These are phyloP conservation scores for Microdochium paspali DNA, from an alignment of 2,329 filamentous ascomycete genomes.

Conservation along the genomic window DNA sequence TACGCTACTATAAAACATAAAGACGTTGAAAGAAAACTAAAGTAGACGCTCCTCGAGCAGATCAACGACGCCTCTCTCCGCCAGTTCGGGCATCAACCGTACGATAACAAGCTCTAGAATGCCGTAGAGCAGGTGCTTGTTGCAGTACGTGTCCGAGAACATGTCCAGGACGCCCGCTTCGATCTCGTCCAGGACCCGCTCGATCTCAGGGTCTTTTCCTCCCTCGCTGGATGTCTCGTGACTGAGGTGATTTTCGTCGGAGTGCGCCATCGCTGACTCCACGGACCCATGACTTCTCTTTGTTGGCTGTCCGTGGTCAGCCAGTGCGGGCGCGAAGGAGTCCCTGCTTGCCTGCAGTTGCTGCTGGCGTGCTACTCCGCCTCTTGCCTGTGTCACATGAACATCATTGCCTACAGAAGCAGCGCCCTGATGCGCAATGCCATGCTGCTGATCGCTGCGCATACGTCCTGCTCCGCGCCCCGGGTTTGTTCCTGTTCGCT, in stretches of 20 bases:
- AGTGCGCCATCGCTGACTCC: neutral
- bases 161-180: conserved; percentile 59
- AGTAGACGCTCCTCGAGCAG: conserved; percentile 53
- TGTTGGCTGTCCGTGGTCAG: neutral
- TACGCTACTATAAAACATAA: no score
- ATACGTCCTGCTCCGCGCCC: neutral
- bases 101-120: conserved; percentile 76
- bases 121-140: conserved; percentile 82
- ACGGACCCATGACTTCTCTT: neutral
- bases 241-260: neutral
- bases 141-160: conserved; percentile 77
- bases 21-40: neutral
- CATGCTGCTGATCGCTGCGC: neutral
- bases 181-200: conserved; percentile 38
- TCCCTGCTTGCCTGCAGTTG: neutral
- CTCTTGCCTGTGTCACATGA: neutral
- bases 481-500: neutral
- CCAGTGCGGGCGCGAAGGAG: neutral
- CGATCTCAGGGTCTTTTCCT: conserved; percentile 35
- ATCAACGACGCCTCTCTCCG: conserved; percentile 60
- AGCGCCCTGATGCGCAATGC: neutral
- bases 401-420: conserved; percentile 1
- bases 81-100: conserved; percentile 74
- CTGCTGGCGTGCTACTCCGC: neutral
- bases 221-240: conserved; percentile 5